Evolutionary conservation across 176 grass and related monocot species (phyloP), one percentile per base, ranked within the genome.

Genomic region (Elaeis guineensis): DNA sequence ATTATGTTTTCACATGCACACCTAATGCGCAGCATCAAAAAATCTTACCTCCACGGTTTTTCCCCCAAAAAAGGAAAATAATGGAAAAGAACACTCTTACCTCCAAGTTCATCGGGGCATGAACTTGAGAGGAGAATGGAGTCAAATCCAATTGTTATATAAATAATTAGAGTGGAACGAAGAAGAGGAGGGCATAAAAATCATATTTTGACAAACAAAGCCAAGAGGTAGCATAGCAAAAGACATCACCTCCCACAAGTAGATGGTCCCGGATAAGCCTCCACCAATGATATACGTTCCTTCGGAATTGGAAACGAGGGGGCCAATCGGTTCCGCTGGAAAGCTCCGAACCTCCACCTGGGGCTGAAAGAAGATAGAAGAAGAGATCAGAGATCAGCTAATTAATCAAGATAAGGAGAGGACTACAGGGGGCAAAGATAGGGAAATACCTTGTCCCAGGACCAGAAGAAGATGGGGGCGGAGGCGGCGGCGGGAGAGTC

Each of bases 201-300:
- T 24, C 57, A 24, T 21, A 22, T 21, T 25, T 56, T 68, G 52
- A 6, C 18, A 16, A 55, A 44, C 9, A 35, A 56, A 68, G 39
- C n/a, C 1, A 20, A 16, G 28, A 6, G 16, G 17, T 35, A 8
- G 49, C 26, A 5, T 63, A 75, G 23, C 57, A 23, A 60, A 69
- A 18, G n/a, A 55, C 74, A 59, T 55, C 54, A 89, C 87, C 87
- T 91, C 84, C 86, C 92, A 97, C 50, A 91, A 54, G 72, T 80
- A 97, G 15, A 91, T 78, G 49, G 64, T 75, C 50, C 92, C 92
- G 25, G 82, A 91, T 16, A 74, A 35, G 25, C 80, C 75, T 18
- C 92, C 87, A 6, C 87, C 92, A 0, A 90, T 87, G 67, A 91
- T 75, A 69, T 88, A 97, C 53, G 76, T 80, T 20, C 92, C 92